Evolutionary conservation across 2,329 filamentous ascomycete genomes (phyloP).

Genomic region (Colletotrichum sansevieriae): DNA sequence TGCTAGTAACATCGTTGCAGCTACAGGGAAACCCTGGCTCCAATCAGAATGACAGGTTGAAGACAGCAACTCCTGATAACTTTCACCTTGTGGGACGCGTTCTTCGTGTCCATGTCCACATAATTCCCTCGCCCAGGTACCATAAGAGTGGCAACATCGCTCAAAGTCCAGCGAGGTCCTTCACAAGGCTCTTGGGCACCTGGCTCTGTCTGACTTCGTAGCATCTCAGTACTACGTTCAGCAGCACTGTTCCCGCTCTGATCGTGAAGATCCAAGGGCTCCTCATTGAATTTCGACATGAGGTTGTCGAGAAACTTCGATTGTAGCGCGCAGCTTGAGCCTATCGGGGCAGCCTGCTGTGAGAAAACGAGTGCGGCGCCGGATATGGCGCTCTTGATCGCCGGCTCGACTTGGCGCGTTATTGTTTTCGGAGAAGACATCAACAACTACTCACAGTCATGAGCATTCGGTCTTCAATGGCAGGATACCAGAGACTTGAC

Average conservation of each 20-base stretch:
- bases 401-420: conserved; percentile 9
- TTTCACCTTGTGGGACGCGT: no score
- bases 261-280: background rate
- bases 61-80: no score
- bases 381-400: conserved; percentile 40
- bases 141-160: background rate
- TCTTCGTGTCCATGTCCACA: no score
- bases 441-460: conserved; percentile 1
- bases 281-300: conserved; percentile 12
- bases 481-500: background rate
- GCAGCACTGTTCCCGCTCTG: background rate
- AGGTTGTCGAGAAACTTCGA: conserved; percentile 48
- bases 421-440: conserved; percentile 16
- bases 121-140: background rate
- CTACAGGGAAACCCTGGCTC: no score
- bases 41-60: no score
- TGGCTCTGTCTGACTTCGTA: background rate
- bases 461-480: background rate
- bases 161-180: background rate
- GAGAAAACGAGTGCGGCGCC: conserved; percentile 45
- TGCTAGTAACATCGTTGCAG: no score
- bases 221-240: background rate
- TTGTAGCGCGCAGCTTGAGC: conserved; percentile 50
- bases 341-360: conserved; percentile 46
- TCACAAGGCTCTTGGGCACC: background rate